A percentile compares a stretch with the other conserved stretches of the same genome.
These are phyloP conservation scores for Saccharomyces hybrid DNA, from an alignment of 1,139 yeast species.

Conservation along the genomic window DNA sequence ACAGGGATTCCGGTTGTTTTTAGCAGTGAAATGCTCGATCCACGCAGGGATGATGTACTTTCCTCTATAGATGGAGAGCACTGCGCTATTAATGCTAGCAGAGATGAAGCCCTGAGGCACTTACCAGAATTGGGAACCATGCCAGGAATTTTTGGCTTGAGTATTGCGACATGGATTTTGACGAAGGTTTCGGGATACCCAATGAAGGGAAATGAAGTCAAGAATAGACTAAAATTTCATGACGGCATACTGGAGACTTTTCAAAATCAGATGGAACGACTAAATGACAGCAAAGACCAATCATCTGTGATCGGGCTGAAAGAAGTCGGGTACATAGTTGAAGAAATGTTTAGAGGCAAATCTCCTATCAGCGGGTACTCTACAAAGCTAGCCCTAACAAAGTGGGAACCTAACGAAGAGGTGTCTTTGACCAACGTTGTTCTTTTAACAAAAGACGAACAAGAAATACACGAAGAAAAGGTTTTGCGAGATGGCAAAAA, in stretches of 20 bases:
- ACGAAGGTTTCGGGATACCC: conserved; percentile 82
- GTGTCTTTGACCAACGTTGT: conserved; percentile 66
- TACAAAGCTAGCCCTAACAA: conserved; percentile 66
- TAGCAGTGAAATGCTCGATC: conserved; percentile 94
- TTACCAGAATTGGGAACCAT: conserved; percentile 91
- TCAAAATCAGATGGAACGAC: conserved; percentile 77
- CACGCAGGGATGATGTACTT: conserved; percentile 76
- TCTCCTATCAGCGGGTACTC: conserved; percentile 79
- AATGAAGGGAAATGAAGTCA: conserved; percentile 80
- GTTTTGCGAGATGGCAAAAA: conserved; percentile 59
- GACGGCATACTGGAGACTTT: conserved; percentile 75
- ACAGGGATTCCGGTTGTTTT: conserved; percentile 81
- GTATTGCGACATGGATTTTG: conserved; percentile 76
- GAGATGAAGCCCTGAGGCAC: conserved; percentile 85
- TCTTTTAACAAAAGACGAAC: conserved; percentile 84
- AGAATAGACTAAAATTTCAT: conserved; percentile 73
- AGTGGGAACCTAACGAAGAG: conserved; percentile 67
- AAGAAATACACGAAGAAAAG: conserved; percentile 62
- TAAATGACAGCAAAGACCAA: conserved; percentile 56
- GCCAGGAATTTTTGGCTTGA: conserved; percentile 92
- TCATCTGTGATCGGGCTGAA: conserved; percentile 61
- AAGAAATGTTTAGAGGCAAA: conserved; percentile 87
- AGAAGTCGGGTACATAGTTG: conserved; percentile 80
- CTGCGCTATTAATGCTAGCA: conserved; percentile 73
- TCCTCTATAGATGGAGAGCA: conserved; percentile 78